Percentiles rank a stretch among this genome's conserved stretches.
Conservation (phyloP, 768 basidiomycete genomes). For the Tulasnella sp. region DNA sequence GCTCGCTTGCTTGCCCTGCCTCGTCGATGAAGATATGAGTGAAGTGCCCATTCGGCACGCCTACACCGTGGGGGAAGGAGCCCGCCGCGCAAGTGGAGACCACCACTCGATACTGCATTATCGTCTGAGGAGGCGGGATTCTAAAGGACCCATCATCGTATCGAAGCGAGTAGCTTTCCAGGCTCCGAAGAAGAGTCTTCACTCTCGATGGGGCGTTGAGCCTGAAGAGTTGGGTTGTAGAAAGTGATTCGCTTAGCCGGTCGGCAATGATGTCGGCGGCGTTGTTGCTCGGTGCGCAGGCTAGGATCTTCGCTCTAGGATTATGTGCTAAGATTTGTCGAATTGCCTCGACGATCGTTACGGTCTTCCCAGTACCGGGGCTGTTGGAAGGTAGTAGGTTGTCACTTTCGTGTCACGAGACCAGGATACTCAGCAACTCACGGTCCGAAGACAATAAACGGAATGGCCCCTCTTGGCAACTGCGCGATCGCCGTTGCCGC, state of each 20-base stretch:
- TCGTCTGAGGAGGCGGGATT: constrained; percentile 39
- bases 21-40: constrained; percentile 70
- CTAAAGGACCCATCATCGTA: constrained; percentile 10
- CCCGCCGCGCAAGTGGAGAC: constrained; percentile 64
- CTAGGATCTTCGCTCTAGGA: constrained; percentile 8
- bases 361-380: constrained; percentile 24
- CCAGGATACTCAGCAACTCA: neutral
- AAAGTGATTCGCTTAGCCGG: neutral
- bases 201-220: constrained; percentile 29
- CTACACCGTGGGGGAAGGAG: constrained; percentile 51
- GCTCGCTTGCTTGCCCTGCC: constrained; percentile 68
- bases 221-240: constrained; percentile 24
- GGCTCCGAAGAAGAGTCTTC: neutral
- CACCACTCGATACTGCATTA: constrained; percentile 49
- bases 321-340: neutral
- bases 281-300: constrained; percentile 20
- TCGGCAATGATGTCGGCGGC: constrained; percentile 28
- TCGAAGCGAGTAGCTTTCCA: neutral
- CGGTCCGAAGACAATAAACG: constrained; percentile 28
- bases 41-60: constrained; percentile 58
- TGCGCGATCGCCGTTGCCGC: constrained; percentile 23
- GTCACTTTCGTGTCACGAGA: too few relatives aligned
- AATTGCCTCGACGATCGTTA: constrained; percentile 23
- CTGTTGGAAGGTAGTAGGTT: neutral
- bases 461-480: constrained; percentile 10